Conservation (phyloP, 2,329 filamentous ascomycete species). For the Neobulgaria alba region DNA sequence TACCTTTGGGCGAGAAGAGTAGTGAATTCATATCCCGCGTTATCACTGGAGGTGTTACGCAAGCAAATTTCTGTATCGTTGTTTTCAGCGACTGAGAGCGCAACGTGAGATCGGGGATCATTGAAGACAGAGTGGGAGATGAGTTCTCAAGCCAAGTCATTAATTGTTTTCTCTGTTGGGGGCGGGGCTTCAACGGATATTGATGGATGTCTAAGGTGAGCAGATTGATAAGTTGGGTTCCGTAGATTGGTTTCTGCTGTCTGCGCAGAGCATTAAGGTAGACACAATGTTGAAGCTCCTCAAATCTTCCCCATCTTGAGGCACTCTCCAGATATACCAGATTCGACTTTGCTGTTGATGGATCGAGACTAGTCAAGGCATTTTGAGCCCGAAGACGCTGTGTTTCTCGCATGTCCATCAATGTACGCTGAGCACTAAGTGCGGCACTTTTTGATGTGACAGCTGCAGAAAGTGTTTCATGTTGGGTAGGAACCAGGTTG, state of each 20-base stretch:
- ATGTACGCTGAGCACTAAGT: slow-evolving; percentile 59
- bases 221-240: slow-evolving; percentile 66
- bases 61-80: slow-evolving; percentile 79
- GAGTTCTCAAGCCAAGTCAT: slow-evolving; percentile 70
- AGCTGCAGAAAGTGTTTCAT: slow-evolving; percentile 54
- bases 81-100: slow-evolving; percentile 69
- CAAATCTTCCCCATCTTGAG: slow-evolving; percentile 59
- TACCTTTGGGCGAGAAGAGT: slow-evolving; percentile 52
- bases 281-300: slow-evolving; percentile 71
- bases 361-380: slow-evolving; percentile 47
- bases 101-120: slow-evolving; percentile 57
- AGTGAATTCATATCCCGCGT: slow-evolving; percentile 67
- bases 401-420: slow-evolving; percentile 63
- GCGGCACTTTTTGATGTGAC: slow-evolving; percentile 49
- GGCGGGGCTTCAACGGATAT: slow-evolving; percentile 50
- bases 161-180: slow-evolving; percentile 51
- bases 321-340: slow-evolving; percentile 66
- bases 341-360: slow-evolving; percentile 59
- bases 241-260: slow-evolving; percentile 74
- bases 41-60: slow-evolving; percentile 81
- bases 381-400: slow-evolving; percentile 56
- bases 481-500: slow-evolving; percentile 65
- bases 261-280: slow-evolving; percentile 76
- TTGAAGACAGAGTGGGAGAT: slow-evolving; percentile 51
- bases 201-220: slow-evolving; percentile 56